Percentiles rank a stretch among this genome's conserved stretches.
Evolutionary conservation across 345 rosid species (phyloP).

Genomic region (Citrus inodora): DNA sequence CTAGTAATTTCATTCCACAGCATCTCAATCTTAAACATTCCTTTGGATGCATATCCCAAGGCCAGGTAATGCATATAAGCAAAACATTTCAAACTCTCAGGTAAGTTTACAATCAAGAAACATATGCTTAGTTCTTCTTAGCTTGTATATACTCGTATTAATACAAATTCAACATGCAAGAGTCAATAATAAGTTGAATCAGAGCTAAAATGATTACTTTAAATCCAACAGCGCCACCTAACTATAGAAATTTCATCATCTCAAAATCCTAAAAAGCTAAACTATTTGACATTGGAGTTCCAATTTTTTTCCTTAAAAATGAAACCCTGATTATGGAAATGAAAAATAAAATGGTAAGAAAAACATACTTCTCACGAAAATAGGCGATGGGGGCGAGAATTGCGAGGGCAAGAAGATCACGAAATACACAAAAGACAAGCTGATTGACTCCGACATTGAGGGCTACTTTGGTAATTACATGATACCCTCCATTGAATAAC

Average conservation of each 20-base stretch:
- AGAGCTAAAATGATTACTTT: background rate
- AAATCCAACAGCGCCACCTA: background rate
- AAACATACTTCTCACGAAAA: conserved; percentile 70
- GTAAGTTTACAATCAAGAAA: background rate
- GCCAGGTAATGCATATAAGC: background rate
- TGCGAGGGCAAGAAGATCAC: conserved; percentile 88
- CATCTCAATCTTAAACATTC: background rate
- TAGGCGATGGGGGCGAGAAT: conserved; percentile 89
- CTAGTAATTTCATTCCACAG: background rate
- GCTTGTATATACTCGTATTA: background rate
- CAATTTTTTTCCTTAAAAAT: background rate
- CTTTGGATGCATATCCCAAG: background rate
- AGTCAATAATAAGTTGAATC: background rate
- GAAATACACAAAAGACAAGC: conserved; percentile 91
- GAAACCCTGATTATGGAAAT: background rate
- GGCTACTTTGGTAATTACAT: conserved; percentile 93
- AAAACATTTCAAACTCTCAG: background rate
- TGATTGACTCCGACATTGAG: conserved; percentile 93
- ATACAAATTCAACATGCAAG: background rate
- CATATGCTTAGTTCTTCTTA: background rate
- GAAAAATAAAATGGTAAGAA: background rate
- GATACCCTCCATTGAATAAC: conserved; percentile 85
- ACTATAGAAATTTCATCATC: background rate
- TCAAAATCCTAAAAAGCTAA: background rate
- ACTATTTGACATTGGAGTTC: background rate